Evolutionary conservation across 1,139 yeast genomes (phyloP).

Genomic region (Schwanniomyces etchellsii): DNA sequence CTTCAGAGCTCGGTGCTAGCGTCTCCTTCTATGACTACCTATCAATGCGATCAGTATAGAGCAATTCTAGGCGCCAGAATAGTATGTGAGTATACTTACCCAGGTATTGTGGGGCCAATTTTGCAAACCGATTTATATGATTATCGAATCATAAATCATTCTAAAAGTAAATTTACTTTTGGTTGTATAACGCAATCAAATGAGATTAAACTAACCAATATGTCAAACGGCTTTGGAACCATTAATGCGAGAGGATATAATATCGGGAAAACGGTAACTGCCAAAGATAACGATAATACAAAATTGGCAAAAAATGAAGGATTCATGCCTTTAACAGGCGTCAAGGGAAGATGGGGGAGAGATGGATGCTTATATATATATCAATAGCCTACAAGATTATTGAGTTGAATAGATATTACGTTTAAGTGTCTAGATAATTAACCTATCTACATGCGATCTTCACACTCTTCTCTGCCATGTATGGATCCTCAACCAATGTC

Average conservation of each 20-base stretch:
- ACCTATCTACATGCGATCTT: conserved; percentile 5
- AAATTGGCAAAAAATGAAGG: conserved; percentile 45
- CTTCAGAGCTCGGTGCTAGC: conserved; percentile 23
- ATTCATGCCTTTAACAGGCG: conserved; percentile 49
- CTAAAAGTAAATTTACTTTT: conserved; percentile 14
- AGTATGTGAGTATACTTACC: conserved; percentile 45
- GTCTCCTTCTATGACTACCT: conserved; percentile 8
- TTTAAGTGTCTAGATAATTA: background rate
- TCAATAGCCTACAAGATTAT: conserved; percentile 2
- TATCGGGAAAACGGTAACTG: conserved; percentile 41
- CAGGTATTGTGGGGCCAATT: conserved; percentile 52
- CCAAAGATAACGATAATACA: conserved; percentile 9
- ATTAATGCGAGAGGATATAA: conserved; percentile 60
- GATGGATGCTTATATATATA: conserved; percentile 66
- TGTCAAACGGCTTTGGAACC: conserved; percentile 39
- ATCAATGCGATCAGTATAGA: conserved; percentile 37
- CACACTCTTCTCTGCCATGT: conserved; percentile 7
- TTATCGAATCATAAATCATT: conserved; percentile 43
- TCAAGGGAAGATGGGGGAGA: conserved; percentile 57
- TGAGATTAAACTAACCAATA: conserved; percentile 41
- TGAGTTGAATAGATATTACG: conserved; percentile 1
- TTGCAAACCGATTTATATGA: conserved; percentile 58
- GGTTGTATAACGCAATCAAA: conserved; percentile 49
- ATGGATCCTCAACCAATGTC: conserved; percentile 9
- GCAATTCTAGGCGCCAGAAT: conserved; percentile 45